Base-by-base conservation (phyloP, 177 flowering plant species). In the Tripterygium wilfordii region DNA sequence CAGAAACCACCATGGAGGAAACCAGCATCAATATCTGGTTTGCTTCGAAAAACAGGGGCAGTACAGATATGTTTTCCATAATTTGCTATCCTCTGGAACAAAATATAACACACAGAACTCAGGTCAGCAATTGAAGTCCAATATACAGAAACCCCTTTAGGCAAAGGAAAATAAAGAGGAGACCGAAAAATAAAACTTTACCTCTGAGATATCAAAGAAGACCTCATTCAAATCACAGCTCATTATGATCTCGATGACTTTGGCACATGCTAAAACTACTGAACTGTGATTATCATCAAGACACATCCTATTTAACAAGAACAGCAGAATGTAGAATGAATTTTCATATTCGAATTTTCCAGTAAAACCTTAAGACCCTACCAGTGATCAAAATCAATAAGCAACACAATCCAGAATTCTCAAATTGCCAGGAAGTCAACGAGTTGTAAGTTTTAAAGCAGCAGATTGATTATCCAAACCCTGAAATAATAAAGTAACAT, bases 1-100 rank as follows among this genome's bases (percentile, higher is more conserved):
- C 99, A 94, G 51, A 70, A 86, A 31, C 99, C 97, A 56, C 99
- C 97, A 52, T 61, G 75, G 54, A 94, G 85, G 51, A 81, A 94
- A 53, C 95, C 96, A 61, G 20, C 60, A 51, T 72, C 77, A 54
- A 94, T 58, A 48, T 75, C 84, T 30, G 92, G 88, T 69, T 63
- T 81, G 61, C 82, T 79, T 61, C 96, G 80, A 60, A 94, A 94
- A 37, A 94, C 71, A 49, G 97, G 96, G 43, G 95, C 95, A 51
- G 89, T 89, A 63, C 42, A 81, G 7, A 74, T 48, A 54, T 52
- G 72, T 56, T 65, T 65, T 32, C 49, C 57, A 53, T 28, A 42
- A 47, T 54, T 56, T 35, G 70, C 60, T 42, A 56, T 50, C 63
- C 67, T 84, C 98, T 84, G 84, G 18, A 60, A 70, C 25, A 69